Evolutionary conservation across 2,329 filamentous ascomycete genomes (phyloP), one percentile per base, ranked within the genome.

Genomic region (Neonectria coccinea): DNA sequence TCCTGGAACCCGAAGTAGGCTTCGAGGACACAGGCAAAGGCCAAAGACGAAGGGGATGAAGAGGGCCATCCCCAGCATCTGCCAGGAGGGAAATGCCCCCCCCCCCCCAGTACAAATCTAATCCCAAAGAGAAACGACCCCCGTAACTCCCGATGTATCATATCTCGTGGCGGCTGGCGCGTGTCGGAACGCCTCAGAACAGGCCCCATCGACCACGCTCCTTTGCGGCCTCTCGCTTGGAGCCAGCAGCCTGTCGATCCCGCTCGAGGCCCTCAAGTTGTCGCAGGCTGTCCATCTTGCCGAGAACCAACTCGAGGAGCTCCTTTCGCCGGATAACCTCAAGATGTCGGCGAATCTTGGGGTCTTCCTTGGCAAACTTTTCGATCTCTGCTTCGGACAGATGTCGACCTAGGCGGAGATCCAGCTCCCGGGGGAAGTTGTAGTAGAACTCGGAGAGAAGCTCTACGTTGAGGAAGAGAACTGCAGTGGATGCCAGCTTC

Each of bases 361-460:
- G 92, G 75, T 99, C 97, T 79, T 99, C 96, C 57, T 92, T 89
- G 3, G 96, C 96, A 73, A 99, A 97, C 27, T 88, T 88, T 76
- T 99, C 95, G 5, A 98, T 88, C 74, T 98, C 91, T 6, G 89
- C 89, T 59, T 91, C 88, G 36, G 88, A 88, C 65, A 97, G 85
- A 72, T 93, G 91, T 27, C 93, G 89, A 50, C 95, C 93, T 11
- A 99, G 89, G 36, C 94, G 89, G 64, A 91, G 83, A 78, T 99
- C 96, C 12, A 99, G 87, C 77, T 97, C 94, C 42, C 96, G 88
- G 0, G 96, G 96, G 79, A 99, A 99, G 76, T 96, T 94, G 81
- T 97, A 97, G 82, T 97, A 97, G 78, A 98, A 99, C 76, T 99
- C 97, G 2, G 92, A 95, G 18, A 99, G 87, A 20, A 99, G 86